These are phyloP conservation scores for Berkeleyomyces rouxiae DNA, from an alignment of 2,329 filamentous ascomycete species.

Conservation along the genomic window DNA sequence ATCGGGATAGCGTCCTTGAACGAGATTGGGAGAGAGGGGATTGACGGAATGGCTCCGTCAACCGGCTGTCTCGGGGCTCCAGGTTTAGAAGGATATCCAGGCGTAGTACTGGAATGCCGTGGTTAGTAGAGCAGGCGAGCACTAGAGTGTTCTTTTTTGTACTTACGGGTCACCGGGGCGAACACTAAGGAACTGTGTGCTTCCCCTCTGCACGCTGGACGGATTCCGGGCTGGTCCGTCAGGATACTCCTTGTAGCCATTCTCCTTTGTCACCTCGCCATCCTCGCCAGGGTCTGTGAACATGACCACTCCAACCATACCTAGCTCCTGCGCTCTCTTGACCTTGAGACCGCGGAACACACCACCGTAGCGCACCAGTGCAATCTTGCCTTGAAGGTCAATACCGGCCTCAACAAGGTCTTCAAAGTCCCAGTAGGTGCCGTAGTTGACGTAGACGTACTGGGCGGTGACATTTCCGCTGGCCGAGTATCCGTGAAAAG, in stretches of 20 bases:
- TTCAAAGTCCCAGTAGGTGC: slow-evolving; percentile 71
- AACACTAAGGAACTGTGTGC: slow-evolving; percentile 61
- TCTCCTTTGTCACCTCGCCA: slow-evolving; percentile 60
- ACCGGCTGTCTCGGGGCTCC: slow-evolving; percentile 62
- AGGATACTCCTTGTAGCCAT: slow-evolving; percentile 66
- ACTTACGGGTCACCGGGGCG: slow-evolving; percentile 50
- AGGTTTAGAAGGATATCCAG: slow-evolving; percentile 83
- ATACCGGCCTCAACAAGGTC: slow-evolving; percentile 62
- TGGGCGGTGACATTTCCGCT: slow-evolving; percentile 78
- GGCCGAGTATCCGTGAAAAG: slow-evolving; percentile 89
- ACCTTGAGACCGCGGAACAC: slow-evolving; percentile 85
- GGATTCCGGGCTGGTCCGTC: slow-evolving; percentile 75
- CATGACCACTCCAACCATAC: slow-evolving; percentile 70
- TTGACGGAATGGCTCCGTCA: slow-evolving; percentile 55
- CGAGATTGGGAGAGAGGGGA: slow-evolving; percentile 83
- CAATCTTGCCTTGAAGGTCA: slow-evolving; percentile 68
- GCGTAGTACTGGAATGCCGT: slow-evolving; percentile 46
- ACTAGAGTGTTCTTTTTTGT: background rate
- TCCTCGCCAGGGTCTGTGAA: slow-evolving; percentile 87
- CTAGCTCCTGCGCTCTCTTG: slow-evolving; percentile 79
- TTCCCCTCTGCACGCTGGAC: slow-evolving; percentile 79
- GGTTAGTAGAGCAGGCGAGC: background rate
- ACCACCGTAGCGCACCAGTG: slow-evolving; percentile 67
- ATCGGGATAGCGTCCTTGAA: slow-evolving; percentile 75
- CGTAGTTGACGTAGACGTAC: slow-evolving; percentile 84